Base-by-base conservation (phyloP, 2,329 filamentous ascomycete genomes). In the Coniochaeta sp. region DNA sequence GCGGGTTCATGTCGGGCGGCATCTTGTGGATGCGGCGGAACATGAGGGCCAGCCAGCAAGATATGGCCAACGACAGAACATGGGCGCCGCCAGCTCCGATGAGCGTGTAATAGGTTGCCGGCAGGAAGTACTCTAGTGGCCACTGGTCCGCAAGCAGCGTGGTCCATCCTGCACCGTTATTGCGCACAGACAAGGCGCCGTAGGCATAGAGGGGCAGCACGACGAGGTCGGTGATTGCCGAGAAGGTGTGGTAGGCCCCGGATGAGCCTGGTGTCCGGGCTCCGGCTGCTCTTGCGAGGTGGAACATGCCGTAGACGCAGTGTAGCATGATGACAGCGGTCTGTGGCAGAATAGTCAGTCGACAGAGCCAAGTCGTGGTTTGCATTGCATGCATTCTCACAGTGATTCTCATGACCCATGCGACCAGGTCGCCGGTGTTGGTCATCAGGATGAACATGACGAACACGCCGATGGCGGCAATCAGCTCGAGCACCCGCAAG, bases 1-100 rank as follows among this genome's bases (percentile, higher is more conserved):
- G 80, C 1, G 93, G 93, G 71, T 98, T 98, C 89, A 96, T 91
- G 69, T 98, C 93, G 0, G 93, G 93, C 6, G 93, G 93, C 71
- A 97, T 82, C 22, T 81, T 79, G 5, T 87, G 81, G 67, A 98
- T 97, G 69, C 89, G 89, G 44, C 88, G 85, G 83, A 97, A 98
- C 66, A 89, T 84, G 58, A 90, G 71, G 17, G 86, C 85, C 28
- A 98, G 79, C 75, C 89, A 97, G 34, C 90, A 71, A 5, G 90
- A 90, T 38, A 96, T 77, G 19, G 79, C 73, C 1, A 95, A 73
- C 1, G 90, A 90, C 10, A 91, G 64, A 0, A 89, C 67, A 70
- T 96, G 92, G 22, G 96, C 71, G 1, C 81, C 85, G 14, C 82
- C 87, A 9, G 86, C 81, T 8, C 79, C 77, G 9, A 88, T 80